Evolutionary conservation across 2,329 filamentous ascomycete species (phyloP).

Genomic region (Sodiomyces alkalinus): DNA sequence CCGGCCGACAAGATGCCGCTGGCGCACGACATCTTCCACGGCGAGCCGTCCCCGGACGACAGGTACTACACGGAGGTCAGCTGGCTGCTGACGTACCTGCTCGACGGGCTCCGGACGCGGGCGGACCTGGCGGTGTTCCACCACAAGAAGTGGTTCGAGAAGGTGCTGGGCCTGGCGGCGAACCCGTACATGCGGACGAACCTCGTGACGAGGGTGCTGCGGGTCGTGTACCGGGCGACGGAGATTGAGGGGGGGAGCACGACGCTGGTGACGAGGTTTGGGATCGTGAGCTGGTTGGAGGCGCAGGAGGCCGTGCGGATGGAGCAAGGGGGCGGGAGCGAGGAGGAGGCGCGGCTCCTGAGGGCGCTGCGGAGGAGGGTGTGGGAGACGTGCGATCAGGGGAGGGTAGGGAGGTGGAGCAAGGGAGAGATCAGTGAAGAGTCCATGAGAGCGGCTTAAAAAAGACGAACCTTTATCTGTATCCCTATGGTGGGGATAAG

Average conservation of each 20-base stretch:
- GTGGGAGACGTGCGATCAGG: conserved; percentile 50
- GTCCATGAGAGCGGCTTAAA: no score
- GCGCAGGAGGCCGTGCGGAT: conserved; percentile 34
- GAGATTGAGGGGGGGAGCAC: conserved; percentile 58
- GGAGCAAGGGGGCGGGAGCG: conserved; percentile 3
- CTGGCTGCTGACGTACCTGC: conserved; percentile 59
- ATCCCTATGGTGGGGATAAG: no score
- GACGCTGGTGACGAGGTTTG: conserved; percentile 65
- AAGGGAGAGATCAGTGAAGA: conserved; percentile 22
- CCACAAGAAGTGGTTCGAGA: conserved; percentile 55
- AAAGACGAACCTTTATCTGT: no score
- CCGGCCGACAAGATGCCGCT: conserved; percentile 56
- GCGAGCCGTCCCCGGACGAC: conserved; percentile 58
- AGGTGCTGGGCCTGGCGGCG: conserved; percentile 52
- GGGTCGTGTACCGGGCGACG: conserved; percentile 52
- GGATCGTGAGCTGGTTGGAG: conserved; percentile 60
- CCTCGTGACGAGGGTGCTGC: conserved; percentile 42
- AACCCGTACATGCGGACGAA: conserved; percentile 47
- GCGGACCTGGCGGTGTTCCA: conserved; percentile 46
- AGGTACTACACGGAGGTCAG: conserved; percentile 55
- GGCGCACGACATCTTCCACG: conserved; percentile 44
- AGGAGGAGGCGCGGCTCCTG: conserved; percentile 32
- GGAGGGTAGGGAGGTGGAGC: conserved; percentile 54
- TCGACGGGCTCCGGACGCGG: conserved; percentile 47
- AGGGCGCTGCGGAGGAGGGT: conserved; percentile 40